Evolutionary conservation across 352 stramenopile species (phyloP).

Genomic region (Globisporangium perplexum): DNA sequence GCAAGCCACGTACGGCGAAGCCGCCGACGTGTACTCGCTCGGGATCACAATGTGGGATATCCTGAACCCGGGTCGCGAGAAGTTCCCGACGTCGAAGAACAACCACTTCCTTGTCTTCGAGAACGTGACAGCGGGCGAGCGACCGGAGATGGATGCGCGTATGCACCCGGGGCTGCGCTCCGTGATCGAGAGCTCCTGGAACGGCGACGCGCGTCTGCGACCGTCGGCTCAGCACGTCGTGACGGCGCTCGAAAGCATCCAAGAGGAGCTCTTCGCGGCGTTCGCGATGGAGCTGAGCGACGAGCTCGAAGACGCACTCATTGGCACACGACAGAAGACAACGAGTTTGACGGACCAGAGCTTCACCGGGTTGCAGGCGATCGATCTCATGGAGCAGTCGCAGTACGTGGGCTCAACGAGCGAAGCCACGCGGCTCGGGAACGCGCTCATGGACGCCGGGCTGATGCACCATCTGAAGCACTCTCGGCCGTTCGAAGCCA

Average conservation of each 20-base stretch:
- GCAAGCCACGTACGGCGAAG: slow-evolving; percentile 48
- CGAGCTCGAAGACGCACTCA: slow-evolving; percentile 29
- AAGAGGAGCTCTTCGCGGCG: slow-evolving; percentile 33
- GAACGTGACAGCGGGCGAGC: slow-evolving; percentile 37
- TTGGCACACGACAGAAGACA: slow-evolving; percentile 15
- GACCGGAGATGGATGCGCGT: slow-evolving; percentile 29
- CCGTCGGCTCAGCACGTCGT: slow-evolving; percentile 45
- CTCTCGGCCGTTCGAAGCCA: slow-evolving; percentile 29
- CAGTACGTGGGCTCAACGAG: slow-evolving; percentile 34
- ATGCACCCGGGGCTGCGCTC: slow-evolving; percentile 28
- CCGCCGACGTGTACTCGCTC: slow-evolving; percentile 68
- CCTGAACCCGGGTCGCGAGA: slow-evolving; percentile 41
- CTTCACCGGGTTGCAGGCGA: slow-evolving; percentile 31
- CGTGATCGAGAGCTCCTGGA: slow-evolving; percentile 42
- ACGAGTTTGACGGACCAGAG: slow-evolving; percentile 19
- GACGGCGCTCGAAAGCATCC: slow-evolving; percentile 31
- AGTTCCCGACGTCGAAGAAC: slow-evolving; percentile 34
- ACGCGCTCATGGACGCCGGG: slow-evolving; percentile 57
- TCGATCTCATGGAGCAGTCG: slow-evolving; percentile 30
- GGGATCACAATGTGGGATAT: slow-evolving; percentile 77
- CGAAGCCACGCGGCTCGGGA: slow-evolving; percentile 52
- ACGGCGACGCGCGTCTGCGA: slow-evolving; percentile 28
- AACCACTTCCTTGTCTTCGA: slow-evolving; percentile 65
- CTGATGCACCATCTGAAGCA: slow-evolving; percentile 54
- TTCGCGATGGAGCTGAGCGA: slow-evolving; percentile 37